Base-by-base conservation (phyloP, 108 stramenopile genomes). In the Cyclostephanos invisitatus region DNA sequence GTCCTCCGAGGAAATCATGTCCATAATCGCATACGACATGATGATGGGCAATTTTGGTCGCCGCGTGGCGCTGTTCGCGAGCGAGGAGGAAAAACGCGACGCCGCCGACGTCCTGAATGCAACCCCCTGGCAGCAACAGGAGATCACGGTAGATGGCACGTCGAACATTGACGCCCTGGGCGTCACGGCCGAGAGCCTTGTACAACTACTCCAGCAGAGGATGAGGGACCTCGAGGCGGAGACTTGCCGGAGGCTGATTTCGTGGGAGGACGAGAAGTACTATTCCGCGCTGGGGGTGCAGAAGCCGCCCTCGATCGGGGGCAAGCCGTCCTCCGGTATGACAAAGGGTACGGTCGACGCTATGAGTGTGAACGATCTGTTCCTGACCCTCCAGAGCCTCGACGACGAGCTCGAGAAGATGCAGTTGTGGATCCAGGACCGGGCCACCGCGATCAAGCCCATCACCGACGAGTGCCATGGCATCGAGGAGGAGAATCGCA, bases 191-290 rank as follows among this genome's bases (percentile, higher is more conserved):
- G 91, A 91, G 53, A 64, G 80, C n/a, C 70, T 95, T 17, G 75
- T 84, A 15, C 64, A 84, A 27, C 78, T 88, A 42, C 70, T 95
- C 44, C 91, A 92, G 60, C 78, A 86, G 35, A 61, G 87, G n/a
- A 94, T 94, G 93, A 70, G 93, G 67, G 88, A 91, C 65, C 72
- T 95, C 61, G 94, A 95, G 66, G 89, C 91, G 22, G 94, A 95
- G 67, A 91, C 91, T 7, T 95, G 94, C 63, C 76, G 89, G 17
- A 87, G 91, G 22, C 76, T 95, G 69, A 95, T 95, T 69, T 90
- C 91, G 10, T 95, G 94, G 94, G 94, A 95, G 60, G 94, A 95
- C 64, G 94, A 93, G 64, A 93, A 92, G 60, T 87, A 90, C 51
- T 90, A 76, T 36, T 89, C 88, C 44, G 77, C 77, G 5, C 76